phyloP scores from a whole-genome alignment of 2,329 filamentous ascomycete species.

The Trichocomaceae sp. region DNA sequence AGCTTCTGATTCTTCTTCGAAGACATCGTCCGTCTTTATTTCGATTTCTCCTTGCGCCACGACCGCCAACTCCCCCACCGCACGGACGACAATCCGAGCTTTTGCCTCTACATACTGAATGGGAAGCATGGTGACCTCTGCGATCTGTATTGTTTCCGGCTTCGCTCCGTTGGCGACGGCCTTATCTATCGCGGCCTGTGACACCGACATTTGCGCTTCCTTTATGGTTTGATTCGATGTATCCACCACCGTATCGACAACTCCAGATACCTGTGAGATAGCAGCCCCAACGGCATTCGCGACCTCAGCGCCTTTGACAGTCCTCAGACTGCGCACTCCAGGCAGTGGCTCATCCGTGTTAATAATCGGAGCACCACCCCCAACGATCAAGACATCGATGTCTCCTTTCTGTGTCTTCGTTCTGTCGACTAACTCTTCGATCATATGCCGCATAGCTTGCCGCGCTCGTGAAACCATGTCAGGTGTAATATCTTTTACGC shows the following conservation, averaged over 20 bases:
- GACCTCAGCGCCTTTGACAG: conserved; percentile 46
- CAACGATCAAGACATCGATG: conserved; percentile 49
- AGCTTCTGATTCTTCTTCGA: neutral
- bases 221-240: neutral
- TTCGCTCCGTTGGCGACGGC: conserved; percentile 44
- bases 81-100: conserved; percentile 48
- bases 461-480: neutral
- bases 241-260: neutral
- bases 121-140: conserved; percentile 50
- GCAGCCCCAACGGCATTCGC: conserved; percentile 56
- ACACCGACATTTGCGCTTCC: neutral
- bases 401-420: conserved; percentile 50
- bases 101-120: conserved; percentile 48
- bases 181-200: conserved; percentile 34
- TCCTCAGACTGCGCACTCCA: neutral
- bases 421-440: conserved; percentile 45
- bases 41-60: neutral
- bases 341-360: too few relatives aligned
- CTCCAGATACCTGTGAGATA: conserved; percentile 31
- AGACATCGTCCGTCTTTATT: neutral
- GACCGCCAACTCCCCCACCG: conserved; percentile 54
- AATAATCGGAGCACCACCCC: conserved; percentile 46
- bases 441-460: neutral
- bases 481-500: neutral
- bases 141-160: conserved; percentile 41